A percentile compares a stretch with the other conserved stretches of the same genome.
These are phyloP conservation scores for Pestalotiopsis sp. DNA, from an alignment of 2,329 filamentous ascomycete genomes.

Conservation along the genomic window DNA sequence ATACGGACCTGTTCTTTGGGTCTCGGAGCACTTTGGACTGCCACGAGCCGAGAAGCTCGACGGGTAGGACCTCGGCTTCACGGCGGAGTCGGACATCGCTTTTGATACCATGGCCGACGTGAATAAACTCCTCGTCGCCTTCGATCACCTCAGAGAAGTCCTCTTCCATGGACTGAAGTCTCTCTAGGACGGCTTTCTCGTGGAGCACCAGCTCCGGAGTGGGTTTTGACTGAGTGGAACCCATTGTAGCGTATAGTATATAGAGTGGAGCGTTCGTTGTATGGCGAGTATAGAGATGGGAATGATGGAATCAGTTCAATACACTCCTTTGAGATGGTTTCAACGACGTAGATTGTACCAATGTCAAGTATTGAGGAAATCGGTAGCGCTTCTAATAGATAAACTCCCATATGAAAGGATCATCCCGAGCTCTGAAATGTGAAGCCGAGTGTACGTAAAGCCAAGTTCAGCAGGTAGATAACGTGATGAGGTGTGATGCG, in stretches of 20 bases:
- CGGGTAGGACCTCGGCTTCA: conserved; percentile 50
- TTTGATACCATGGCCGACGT: conserved; percentile 49
- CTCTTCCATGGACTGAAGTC: conserved; percentile 46
- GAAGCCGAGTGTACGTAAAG: neutral
- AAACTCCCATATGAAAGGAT: neutral
- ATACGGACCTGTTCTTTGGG: conserved; percentile 63
- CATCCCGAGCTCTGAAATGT: neutral
- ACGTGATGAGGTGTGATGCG: neutral
- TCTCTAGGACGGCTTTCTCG: conserved; percentile 48
- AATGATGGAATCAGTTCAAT: neutral
- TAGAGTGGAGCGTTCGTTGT: neutral
- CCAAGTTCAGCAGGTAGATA: neutral
- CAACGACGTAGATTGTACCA: neutral
- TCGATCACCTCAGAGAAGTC: conserved; percentile 27
- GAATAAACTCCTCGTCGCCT: conserved; percentile 49
- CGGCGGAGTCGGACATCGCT: conserved; percentile 22
- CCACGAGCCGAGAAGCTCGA: conserved; percentile 58
- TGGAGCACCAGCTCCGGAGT: conserved; percentile 28
- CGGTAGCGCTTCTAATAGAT: no score
- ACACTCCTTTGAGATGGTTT: neutral
- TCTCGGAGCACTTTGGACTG: conserved; percentile 64
- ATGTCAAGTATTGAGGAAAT: neutral
- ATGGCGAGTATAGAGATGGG: neutral
- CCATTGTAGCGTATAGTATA: conserved; percentile 38
- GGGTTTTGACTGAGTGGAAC: conserved; percentile 45